These are phyloP conservation scores for Clarireedia monteithiana DNA, from an alignment of 2,329 filamentous ascomycete species.

Conservation along the genomic window DNA sequence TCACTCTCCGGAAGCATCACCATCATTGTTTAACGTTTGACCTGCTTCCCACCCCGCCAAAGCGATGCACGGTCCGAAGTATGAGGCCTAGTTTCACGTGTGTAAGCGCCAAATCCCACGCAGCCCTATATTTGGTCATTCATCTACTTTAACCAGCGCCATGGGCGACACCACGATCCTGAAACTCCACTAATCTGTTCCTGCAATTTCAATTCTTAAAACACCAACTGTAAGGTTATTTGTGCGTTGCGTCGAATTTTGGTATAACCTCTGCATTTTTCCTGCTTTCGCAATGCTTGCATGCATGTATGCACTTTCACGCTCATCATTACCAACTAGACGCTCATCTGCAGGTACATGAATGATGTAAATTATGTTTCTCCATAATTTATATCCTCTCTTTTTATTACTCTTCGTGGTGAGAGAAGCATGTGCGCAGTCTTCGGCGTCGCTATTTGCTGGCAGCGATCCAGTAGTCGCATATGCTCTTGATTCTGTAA, in stretches of 20 bases:
- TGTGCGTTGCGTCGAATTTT: background rate
- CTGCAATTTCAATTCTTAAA: constrained; percentile 4
- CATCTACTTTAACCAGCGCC: background rate
- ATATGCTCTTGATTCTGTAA: constrained; percentile 14
- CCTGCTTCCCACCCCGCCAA: background rate
- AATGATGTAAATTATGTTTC: constrained; percentile 4
- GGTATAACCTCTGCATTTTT: background rate
- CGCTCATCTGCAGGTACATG: background rate
- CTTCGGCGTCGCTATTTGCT: constrained; percentile 7
- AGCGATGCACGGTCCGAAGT: background rate
- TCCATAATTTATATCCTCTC: background rate
- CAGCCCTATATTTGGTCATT: background rate
- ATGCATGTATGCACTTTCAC: background rate
- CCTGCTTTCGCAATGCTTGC: background rate
- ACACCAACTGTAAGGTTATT: background rate
- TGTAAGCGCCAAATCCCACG: constrained; percentile 1
- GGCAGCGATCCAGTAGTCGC: constrained; percentile 11
- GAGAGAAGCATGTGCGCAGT: background rate
- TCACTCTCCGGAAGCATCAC: too few relatives aligned
- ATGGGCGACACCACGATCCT: background rate
- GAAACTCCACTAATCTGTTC: background rate
- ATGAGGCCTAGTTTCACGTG: background rate
- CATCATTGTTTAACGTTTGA: background rate
- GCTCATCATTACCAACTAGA: background rate
- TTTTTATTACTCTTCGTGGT: background rate